Evolutionary conservation across 768 basidiomycete genomes (phyloP).

Genomic region (Basidioascus undulatus): DNA sequence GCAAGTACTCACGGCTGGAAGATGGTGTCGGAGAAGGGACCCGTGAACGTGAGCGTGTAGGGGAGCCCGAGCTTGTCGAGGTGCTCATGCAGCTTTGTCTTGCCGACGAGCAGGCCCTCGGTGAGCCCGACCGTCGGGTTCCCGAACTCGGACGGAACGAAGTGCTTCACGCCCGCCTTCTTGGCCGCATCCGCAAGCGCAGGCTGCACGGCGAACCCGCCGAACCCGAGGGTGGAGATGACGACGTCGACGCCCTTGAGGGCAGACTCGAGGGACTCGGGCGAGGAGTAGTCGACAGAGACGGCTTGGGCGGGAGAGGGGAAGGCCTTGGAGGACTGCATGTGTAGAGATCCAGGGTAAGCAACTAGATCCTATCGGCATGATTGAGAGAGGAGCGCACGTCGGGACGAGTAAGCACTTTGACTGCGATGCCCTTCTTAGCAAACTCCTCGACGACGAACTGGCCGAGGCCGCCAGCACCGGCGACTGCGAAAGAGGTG

Average conservation of each 20-base stretch:
- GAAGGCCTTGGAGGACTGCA: background rate
- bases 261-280: background rate
- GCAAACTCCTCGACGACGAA: constrained; percentile 1
- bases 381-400: background rate
- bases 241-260: constrained; percentile 4
- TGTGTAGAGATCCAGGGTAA: too few relatives aligned
- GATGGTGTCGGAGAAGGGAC: background rate
- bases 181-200: constrained; percentile 11
- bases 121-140: background rate
- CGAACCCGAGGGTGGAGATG: background rate
- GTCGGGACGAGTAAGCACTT: background rate
- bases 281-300: background rate
- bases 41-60: background rate
- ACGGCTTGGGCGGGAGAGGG: background rate
- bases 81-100: background rate
- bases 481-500: constrained; percentile 6
- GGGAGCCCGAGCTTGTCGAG: background rate
- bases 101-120: background rate
- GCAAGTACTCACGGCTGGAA: background rate
- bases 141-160: constrained; percentile 18
- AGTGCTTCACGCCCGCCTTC: constrained; percentile 15
- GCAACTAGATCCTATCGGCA: background rate
- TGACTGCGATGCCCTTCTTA: background rate
- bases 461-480: constrained; percentile 4
- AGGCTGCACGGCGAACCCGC: constrained; percentile 5